phyloP scores from a whole-genome alignment of 2,329 filamentous ascomycete species.

The Diplodia seriata region DNA sequence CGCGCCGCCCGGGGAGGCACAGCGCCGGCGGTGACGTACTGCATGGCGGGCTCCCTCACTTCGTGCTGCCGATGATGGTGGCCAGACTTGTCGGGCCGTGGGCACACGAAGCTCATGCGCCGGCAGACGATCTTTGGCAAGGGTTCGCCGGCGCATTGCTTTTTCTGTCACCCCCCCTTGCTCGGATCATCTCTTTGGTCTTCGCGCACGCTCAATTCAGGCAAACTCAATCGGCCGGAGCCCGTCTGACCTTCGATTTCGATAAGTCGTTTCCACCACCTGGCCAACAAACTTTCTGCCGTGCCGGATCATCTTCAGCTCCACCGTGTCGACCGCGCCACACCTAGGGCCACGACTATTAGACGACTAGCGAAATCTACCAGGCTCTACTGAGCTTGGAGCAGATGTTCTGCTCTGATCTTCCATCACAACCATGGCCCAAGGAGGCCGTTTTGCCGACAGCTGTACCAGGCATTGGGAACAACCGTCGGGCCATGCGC shows the following conservation, averaged over 20 bases:
- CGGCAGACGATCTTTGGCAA: conserved; percentile 17
- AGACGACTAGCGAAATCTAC: conserved; percentile 14
- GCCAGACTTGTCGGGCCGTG: conserved; percentile 19
- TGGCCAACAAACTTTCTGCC: background rate
- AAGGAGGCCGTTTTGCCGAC: background rate
- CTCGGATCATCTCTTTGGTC: conserved; percentile 23
- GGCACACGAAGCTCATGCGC: conserved; percentile 14
- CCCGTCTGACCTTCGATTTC: conserved; percentile 1
- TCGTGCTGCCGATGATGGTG: conserved; percentile 9
- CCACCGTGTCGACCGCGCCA: background rate
- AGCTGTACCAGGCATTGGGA: background rate
- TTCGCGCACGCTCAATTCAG: conserved; percentile 5
- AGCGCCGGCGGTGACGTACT: conserved; percentile 14
- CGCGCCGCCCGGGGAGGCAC: background rate
- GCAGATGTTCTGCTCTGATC: background rate
- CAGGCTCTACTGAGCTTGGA: background rate
- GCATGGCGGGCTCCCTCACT: conserved; percentile 12
- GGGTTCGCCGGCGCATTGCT: conserved; percentile 14
- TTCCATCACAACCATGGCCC: background rate
- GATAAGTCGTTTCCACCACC: conserved; percentile 3
- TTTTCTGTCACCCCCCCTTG: conserved; percentile 17
- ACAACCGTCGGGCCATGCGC: background rate
- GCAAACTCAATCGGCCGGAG: conserved; percentile 13
- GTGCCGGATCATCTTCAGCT: background rate
- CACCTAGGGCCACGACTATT: conserved; percentile 1